Conservation (phyloP, 495 filamentous ascomycete species). For the Penicillium riverlandense region DNA sequence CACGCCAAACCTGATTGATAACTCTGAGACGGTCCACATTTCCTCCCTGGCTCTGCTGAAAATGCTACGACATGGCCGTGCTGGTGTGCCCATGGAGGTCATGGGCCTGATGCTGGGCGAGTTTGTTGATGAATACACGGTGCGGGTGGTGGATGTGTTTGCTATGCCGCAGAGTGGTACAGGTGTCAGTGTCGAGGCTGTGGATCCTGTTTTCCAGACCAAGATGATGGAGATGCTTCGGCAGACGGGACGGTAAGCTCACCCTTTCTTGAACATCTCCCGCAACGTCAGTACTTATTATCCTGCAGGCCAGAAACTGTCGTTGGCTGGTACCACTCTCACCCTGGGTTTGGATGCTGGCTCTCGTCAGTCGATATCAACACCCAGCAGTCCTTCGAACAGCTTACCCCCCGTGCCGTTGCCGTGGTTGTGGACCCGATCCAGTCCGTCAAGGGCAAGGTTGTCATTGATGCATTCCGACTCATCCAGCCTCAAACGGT, state of each 20-base stretch:
- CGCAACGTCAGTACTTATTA: too few species aligned
- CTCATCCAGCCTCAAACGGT: constrained; percentile 98
- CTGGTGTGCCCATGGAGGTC: constrained; percentile 98
- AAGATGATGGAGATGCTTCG: constrained; percentile 99
- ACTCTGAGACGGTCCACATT: constrained; percentile 99
- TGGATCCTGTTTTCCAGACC: constrained; percentile 96
- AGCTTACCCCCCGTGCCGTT: constrained; percentile 89
- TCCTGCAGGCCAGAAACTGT: constrained; percentile 77
- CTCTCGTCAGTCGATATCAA: constrained; percentile 98
- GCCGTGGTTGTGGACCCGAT: constrained; percentile 98
- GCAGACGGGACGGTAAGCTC: constrained; percentile 83
- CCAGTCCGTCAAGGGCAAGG: constrained; percentile 98
- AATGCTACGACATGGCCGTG: constrained; percentile 95
- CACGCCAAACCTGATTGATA: constrained; percentile 83
- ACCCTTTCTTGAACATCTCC: too few species aligned
- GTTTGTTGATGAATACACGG: constrained; percentile 98
- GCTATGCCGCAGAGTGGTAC: constrained; percentile 99
- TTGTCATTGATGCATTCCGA: constrained; percentile 98
- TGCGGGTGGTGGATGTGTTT: constrained; percentile 95
- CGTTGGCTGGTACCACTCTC: constrained; percentile 99
- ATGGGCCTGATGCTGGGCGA: constrained; percentile 99
- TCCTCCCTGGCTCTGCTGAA: constrained; percentile 95
- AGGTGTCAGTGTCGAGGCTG: constrained; percentile 95
- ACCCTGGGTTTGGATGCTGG: constrained; percentile 99
- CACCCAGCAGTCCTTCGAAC: constrained; percentile 98